Evolutionary conservation across 139 green algal species (phyloP).

Genomic region (Volvox reticuliferus): DNA sequence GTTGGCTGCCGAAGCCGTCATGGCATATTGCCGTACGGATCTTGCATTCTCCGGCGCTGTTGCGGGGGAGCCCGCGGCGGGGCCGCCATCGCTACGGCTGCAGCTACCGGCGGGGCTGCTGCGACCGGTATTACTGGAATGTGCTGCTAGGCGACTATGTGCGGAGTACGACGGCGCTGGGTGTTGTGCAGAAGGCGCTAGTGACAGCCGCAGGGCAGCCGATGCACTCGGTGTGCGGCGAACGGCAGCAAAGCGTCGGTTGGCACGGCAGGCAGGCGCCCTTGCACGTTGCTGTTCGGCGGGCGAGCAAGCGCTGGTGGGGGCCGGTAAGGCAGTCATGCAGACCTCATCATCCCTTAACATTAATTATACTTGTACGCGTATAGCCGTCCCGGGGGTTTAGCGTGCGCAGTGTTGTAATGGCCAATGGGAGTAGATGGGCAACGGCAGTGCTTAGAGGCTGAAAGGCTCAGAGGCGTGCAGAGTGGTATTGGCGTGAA

Average conservation of each 20-base stretch:
- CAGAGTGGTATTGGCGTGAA: too few relatives aligned
- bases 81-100: background rate
- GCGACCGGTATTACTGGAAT: background rate
- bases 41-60: background rate
- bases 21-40: background rate
- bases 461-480: too few relatives aligned
- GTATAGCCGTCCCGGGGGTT: too few relatives aligned
- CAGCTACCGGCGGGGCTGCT: conserved; percentile 18
- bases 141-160: conserved; percentile 11
- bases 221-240: background rate
- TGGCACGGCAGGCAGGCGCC: background rate
- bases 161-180: background rate
- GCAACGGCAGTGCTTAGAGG: too few relatives aligned
- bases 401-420: too few relatives aligned
- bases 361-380: too few relatives aligned
- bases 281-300: background rate
- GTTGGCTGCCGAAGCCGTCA: background rate
- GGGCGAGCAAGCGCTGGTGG: conserved; percentile 7
- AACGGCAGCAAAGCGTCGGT: background rate
- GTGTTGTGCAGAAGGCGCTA: too few relatives aligned
- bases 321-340: background rate
- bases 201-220: background rate
- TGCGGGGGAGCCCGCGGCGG: too few relatives aligned
- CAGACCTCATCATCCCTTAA: too few relatives aligned
- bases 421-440: too few relatives aligned